Evolutionary conservation across 768 basidiomycete species (phyloP), one percentile per base, ranked within the genome.

Genomic region (Russula griseocarnosa): DNA sequence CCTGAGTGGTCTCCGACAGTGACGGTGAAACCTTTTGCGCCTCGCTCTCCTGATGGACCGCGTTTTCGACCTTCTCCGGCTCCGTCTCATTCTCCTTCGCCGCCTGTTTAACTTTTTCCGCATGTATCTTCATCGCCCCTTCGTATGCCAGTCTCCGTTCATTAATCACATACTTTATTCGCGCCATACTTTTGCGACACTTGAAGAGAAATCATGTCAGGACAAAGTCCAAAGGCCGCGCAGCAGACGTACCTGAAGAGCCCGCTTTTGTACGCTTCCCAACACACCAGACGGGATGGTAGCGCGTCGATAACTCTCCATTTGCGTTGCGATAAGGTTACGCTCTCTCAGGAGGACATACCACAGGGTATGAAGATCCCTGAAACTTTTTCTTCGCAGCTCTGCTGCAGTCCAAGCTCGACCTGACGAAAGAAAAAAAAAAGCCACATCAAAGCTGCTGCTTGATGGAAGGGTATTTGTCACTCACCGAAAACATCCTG

Each of bases 131-230:
- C 40, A 72, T 64, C 10, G 92, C 92, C 13, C 87, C 84, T 66
- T 90, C 84, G 66, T 93, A 90, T 10, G 92, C 92, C 26, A 92
- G 73, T 51, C 94, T 82, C 40, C 97, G 87, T 72, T 98, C 95
- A 71, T 93, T 93, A 55, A 98, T 79, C 24, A 98, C 86, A 63
- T 83, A 86, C 74, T 98, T 98, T 74, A 98, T 93, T 22, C 92
- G 86, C n/a, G 92, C 93, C 94, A 97, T 96, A 22, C 92, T 88
- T 79, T 94, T 96, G 24, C 90, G 88, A 75, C 86, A 88, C 94
- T 97, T 67, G 11, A 59, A 58, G 46, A 40, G 52, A 10, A 63
- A 18, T 8, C n/a, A 3, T 13, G 55, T 46, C 28, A 36, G 61
- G 22, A 51, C 20, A 32, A 3, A 16, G 40, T 47, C 56, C 32